Evolutionary conservation across 306 rosid species (phyloP).

Genomic region (Chamaecrista fasciculata): DNA sequence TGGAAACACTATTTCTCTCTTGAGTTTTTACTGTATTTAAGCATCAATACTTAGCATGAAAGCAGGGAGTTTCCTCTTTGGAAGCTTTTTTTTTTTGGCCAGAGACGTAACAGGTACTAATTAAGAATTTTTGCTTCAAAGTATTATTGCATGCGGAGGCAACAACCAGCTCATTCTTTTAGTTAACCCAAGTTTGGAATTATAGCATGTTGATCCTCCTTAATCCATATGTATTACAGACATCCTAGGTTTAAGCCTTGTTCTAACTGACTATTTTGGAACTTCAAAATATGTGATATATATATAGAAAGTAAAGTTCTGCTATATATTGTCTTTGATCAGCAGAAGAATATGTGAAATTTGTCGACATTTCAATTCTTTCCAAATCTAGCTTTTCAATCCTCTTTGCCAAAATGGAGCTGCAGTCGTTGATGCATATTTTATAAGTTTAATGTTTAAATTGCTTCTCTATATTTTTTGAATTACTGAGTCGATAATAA

Average conservation of each 20-base stretch:
- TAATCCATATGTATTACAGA: background rate
- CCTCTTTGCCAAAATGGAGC: background rate
- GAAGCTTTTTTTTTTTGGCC: too few relatives aligned
- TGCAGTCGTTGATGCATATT: background rate
- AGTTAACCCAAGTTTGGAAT: background rate
- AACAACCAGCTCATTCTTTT: background rate
- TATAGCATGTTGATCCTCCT: background rate
- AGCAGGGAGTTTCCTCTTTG: background rate
- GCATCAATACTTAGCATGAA: background rate
- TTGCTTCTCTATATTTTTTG: background rate
- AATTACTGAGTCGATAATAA: too few relatives aligned
- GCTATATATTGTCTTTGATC: background rate
- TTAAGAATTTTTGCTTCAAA: background rate
- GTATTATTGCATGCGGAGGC: background rate
- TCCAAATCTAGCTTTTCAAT: background rate
- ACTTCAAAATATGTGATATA: background rate
- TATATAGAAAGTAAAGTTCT: background rate
- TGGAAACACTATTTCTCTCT: background rate
- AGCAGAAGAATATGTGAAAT: background rate
- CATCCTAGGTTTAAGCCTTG: background rate
- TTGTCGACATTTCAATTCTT: background rate
- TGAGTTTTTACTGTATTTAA: background rate
- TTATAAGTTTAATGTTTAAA: background rate
- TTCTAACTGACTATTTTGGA: background rate
- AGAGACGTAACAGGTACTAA: constrained; percentile 13